phyloP scores from a whole-genome alignment of 257 asterid genomes.

The Pogostemon cablin region DNA sequence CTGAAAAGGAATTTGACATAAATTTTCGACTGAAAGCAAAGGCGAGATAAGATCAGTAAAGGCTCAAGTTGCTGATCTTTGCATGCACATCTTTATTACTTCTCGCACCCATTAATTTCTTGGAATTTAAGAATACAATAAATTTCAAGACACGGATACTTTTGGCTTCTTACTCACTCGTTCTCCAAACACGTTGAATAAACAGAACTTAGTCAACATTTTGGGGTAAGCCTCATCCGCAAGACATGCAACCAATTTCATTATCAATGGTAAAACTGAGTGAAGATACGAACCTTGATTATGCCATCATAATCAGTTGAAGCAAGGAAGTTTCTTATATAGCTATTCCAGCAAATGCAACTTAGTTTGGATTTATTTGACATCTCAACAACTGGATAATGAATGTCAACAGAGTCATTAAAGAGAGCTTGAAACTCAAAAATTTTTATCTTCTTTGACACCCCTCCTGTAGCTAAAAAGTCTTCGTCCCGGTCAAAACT shows the following conservation, averaged over 20 bases:
- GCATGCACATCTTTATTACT: background rate
- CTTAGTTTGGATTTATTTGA: conserved; percentile 80
- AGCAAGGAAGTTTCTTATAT: conserved; percentile 91
- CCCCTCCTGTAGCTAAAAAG: conserved; percentile 88
- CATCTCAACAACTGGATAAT: conserved; percentile 89
- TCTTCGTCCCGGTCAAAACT: conserved; percentile 97
- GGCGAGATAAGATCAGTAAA: too few species aligned
- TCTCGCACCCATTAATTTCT: conserved; percentile 4
- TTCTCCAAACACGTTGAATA: background rate
- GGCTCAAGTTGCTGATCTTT: too few species aligned
- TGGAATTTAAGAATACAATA: background rate
- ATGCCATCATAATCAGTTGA: conserved; percentile 93
- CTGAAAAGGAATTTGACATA: too few species aligned
- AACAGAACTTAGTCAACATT: conserved; percentile 4
- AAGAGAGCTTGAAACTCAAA: conserved; percentile 72
- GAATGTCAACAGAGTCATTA: conserved; percentile 79
- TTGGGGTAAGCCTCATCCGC: background rate
- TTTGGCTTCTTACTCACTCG: conserved; percentile 1
- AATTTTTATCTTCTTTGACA: conserved; percentile 88
- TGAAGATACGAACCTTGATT: conserved; percentile 48
- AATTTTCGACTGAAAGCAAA: too few species aligned
- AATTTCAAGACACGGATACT: background rate
- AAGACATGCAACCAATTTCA: conserved; percentile 7
- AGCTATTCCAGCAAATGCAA: conserved; percentile 90
- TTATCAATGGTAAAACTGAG: conserved; percentile 21